Conservation (phyloP, 371 early-diverging fungal genomes). For the Mucor velutinosus region DNA sequence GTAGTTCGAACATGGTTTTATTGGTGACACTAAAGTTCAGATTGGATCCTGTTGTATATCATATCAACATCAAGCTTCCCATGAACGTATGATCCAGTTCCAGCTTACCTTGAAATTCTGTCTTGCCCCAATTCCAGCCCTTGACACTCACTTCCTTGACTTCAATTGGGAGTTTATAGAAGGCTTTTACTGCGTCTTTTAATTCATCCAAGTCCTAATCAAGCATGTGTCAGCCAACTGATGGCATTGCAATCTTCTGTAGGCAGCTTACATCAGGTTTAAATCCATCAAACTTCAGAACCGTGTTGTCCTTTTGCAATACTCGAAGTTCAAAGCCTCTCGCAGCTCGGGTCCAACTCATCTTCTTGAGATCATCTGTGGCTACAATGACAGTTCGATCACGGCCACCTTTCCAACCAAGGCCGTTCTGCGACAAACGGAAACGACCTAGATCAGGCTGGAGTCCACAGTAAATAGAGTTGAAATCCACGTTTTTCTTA, state of each 20-base stretch:
- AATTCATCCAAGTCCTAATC: constrained; percentile 79
- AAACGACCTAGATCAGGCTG: constrained; percentile 60
- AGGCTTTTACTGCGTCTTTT: constrained; percentile 63
- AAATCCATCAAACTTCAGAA: constrained; percentile 91
- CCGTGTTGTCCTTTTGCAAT: constrained; percentile 65
- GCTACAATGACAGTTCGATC: constrained; percentile 67
- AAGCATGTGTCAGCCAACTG: not conserved
- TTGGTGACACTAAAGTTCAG: constrained; percentile 82
- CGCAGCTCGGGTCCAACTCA: constrained; percentile 81
- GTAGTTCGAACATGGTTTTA: constrained; percentile 91
- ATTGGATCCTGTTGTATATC: constrained; percentile 53
- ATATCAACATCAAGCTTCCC: not conserved
- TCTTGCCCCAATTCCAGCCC: constrained; percentile 97
- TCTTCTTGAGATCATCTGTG: constrained; percentile 68
- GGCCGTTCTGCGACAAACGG: constrained; percentile 75
- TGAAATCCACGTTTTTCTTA: constrained; percentile 43
- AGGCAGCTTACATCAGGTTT: constrained; percentile 62
- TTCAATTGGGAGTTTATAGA: constrained; percentile 80
- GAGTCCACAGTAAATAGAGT: constrained; percentile 49
- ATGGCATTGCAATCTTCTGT: not conserved
- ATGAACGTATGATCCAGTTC: not conserved
- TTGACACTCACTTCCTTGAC: constrained; percentile 81
- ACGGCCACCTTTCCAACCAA: constrained; percentile 80
- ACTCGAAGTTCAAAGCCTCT: constrained; percentile 85
- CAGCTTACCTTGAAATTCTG: constrained; percentile 74